phyloP scores from a whole-genome alignment of 164 flowering plant species.

The Stephania yunnanensis region DNA sequence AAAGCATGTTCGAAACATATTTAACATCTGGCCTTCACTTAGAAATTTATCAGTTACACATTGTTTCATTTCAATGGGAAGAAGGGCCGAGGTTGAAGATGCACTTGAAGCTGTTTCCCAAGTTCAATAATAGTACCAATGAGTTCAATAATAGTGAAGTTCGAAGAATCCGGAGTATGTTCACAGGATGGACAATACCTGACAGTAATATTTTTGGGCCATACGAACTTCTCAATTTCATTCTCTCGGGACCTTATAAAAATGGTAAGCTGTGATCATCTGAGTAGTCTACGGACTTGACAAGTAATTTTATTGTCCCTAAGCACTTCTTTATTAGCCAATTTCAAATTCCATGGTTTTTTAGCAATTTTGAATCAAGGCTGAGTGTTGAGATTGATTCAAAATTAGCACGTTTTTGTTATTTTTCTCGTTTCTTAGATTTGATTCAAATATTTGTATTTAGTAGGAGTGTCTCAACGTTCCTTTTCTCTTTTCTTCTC shows the following conservation, averaged over 20 bases:
- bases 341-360: background rate
- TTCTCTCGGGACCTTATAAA: constrained; percentile 44
- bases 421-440: no score
- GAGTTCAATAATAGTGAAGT: constrained; percentile 62
- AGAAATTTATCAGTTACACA: constrained; percentile 42
- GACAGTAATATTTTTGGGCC: constrained; percentile 73
- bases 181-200: constrained; percentile 59
- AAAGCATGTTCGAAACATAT: constrained; percentile 33
- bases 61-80: constrained; percentile 49
- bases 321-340: background rate
- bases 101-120: constrained; percentile 65
- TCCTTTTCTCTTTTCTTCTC: no score
- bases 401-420: no score
- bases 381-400: no score
- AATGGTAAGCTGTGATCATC: constrained; percentile 37
- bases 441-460: no score
- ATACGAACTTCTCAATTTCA: constrained; percentile 62
- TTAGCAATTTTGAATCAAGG: no score
- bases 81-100: constrained; percentile 70
- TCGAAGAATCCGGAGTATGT: constrained; percentile 41
- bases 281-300: background rate
- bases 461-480: no score
- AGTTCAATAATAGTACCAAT: constrained; percentile 16
- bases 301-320: background rate
- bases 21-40: constrained; percentile 47